Evolutionary conservation across 768 basidiomycete species (phyloP).

Genomic region (Podaxis pistillaris): DNA sequence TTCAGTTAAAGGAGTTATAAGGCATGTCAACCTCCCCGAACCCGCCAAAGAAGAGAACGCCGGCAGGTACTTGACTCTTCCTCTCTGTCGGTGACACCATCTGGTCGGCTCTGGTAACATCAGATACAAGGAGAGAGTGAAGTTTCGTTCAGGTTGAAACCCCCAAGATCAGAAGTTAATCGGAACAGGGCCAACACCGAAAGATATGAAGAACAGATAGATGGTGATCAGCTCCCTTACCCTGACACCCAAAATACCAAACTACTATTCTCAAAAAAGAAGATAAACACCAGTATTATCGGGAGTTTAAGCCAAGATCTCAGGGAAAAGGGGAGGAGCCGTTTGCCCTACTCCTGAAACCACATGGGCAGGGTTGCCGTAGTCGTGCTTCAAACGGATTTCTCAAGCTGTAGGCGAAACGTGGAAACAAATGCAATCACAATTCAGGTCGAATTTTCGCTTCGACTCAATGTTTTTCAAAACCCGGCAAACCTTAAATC

Average conservation of each 20-base stretch:
- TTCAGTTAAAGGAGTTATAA: slow-evolving; percentile 3
- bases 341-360: not conserved
- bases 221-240: not conserved
- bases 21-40: not conserved
- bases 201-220: not conserved
- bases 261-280: slow-evolving; percentile 4
- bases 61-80: not conserved
- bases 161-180: not conserved
- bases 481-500: not conserved
- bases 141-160: not conserved
- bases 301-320: not conserved
- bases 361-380: slow-evolving; percentile 1
- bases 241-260: slow-evolving; percentile 11
- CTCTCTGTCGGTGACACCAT: not conserved
- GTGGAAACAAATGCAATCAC: not conserved
- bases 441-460: not conserved
- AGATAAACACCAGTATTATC: slow-evolving; percentile 1
- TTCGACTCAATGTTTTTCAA: not conserved
- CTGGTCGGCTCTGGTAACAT: not conserved
- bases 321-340: slow-evolving; percentile 1
- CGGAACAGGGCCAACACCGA: slow-evolving; percentile 13
- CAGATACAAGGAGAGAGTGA: not conserved
- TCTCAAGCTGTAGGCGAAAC: not conserved
- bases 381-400: not conserved
- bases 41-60: not conserved